phyloP scores from a whole-genome alignment of 73 alveolate species.

The Tetrahymena thermophila region DNA sequence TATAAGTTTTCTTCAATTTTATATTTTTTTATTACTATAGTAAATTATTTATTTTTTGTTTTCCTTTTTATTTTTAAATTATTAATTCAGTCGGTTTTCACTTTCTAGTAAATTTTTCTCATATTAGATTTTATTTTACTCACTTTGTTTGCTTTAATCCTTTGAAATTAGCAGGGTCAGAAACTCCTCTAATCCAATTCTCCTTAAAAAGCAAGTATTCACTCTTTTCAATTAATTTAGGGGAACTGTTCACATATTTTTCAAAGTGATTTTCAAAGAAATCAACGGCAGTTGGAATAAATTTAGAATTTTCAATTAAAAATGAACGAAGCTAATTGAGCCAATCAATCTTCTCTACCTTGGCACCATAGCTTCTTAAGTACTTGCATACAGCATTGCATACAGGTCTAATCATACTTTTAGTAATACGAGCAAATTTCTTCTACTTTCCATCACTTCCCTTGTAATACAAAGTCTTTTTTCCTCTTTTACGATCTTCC shows the following conservation, averaged over 20 bases:
- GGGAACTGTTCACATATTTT: neutral
- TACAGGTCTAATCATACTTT: neutral
- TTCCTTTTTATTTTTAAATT: neutral
- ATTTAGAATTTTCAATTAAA: neutral
- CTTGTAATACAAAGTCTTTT: neutral
- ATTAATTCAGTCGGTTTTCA: neutral
- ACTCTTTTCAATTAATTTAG: neutral
- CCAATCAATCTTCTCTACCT: neutral
- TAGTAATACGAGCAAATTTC: neutral
- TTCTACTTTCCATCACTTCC: neutral
- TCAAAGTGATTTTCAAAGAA: neutral
- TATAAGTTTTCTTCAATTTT: neutral
- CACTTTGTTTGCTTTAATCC: neutral
- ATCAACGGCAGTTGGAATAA: neutral
- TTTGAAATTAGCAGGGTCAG: neutral
- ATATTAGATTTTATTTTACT: neutral
- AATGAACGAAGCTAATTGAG: neutral
- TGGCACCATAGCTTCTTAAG: neutral
- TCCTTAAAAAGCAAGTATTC: neutral
- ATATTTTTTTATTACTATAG: neutral
- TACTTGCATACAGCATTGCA: neutral
- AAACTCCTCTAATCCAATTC: neutral
- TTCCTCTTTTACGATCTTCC: neutral
- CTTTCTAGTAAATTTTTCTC: too few species aligned
- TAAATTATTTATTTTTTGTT: too few species aligned